Evolutionary conservation across 2,329 filamentous ascomycete genomes (phyloP).

Genomic region (Stemphylium beticola): DNA sequence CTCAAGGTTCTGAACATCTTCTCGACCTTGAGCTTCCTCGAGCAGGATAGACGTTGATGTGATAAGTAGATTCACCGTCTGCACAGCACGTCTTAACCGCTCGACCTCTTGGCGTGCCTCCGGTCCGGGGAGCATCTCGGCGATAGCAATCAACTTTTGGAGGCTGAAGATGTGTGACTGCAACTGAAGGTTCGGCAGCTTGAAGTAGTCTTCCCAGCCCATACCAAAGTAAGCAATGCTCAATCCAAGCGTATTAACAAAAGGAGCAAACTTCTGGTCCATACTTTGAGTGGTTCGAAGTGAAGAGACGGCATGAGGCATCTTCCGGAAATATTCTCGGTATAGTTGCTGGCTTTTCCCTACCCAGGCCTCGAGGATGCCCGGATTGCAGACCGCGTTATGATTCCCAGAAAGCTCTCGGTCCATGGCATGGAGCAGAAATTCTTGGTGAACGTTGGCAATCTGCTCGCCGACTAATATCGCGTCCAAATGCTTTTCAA

Average conservation of each 20-base stretch:
- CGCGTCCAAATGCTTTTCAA: slow-evolving; percentile 32
- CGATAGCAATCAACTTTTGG: slow-evolving; percentile 17
- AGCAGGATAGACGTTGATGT: slow-evolving; percentile 15
- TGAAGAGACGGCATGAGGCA: slow-evolving; percentile 35
- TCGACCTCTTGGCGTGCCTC: slow-evolving; percentile 10
- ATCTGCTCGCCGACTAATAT: slow-evolving; percentile 29
- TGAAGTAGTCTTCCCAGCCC: slow-evolving; percentile 38
- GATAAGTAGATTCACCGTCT: slow-evolving; percentile 22
- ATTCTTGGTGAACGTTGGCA: slow-evolving; percentile 23
- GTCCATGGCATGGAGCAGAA: slow-evolving; percentile 29
- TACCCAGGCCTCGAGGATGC: slow-evolving; percentile 33
- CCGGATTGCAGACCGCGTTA: slow-evolving; percentile 25
- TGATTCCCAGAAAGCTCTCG: slow-evolving; percentile 17
- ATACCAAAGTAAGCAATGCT: slow-evolving; percentile 32
- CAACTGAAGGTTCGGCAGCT: slow-evolving; percentile 32
- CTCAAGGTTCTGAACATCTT: slow-evolving; percentile 34
- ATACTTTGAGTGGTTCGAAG: slow-evolving; percentile 26
- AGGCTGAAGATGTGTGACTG: slow-evolving; percentile 27
- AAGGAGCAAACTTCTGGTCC: slow-evolving; percentile 33
- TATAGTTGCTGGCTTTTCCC: slow-evolving; percentile 26
- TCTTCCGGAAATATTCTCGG: slow-evolving; percentile 29
- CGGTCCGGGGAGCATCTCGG: background rate
- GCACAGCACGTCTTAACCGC: slow-evolving; percentile 20
- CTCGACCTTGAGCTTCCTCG: slow-evolving; percentile 23
- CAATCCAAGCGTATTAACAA: slow-evolving; percentile 35